phyloP scores from a whole-genome alignment of 2,329 filamentous ascomycete species.

The Aotearoamyces nothofagi region DNA sequence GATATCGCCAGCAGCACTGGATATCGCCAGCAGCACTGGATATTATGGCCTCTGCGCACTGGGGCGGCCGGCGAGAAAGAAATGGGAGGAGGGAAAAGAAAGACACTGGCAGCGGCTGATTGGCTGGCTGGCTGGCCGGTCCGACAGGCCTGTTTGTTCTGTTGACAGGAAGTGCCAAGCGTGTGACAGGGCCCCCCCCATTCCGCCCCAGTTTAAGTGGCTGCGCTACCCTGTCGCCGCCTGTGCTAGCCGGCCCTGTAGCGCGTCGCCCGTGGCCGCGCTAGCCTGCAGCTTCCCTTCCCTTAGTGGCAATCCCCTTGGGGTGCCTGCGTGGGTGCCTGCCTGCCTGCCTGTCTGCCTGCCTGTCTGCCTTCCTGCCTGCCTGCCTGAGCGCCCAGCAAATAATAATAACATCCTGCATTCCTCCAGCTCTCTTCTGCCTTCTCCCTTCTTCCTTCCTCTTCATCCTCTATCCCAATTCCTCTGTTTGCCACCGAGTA shows the following conservation, averaged over 20 bases:
- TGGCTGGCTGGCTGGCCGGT: not conserved
- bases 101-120: not conserved
- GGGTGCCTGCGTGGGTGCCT: not conserved
- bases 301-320: not conserved
- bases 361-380: not conserved
- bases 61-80: no score
- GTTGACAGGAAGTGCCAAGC: not conserved
- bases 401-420: not conserved
- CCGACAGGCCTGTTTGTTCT: not conserved
- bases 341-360: not conserved
- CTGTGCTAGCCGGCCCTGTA: not conserved
- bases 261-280: not conserved
- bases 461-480: not conserved
- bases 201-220: not conserved
- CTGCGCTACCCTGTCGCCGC: not conserved
- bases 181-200: not conserved
- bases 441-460: conserved; percentile 5
- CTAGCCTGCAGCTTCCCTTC: not conserved
- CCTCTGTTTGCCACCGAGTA: not conserved
- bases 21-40: no score
- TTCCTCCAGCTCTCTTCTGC: conserved; percentile 6
- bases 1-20: no score
- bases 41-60: no score
- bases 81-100: no score
- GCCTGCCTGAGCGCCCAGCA: not conserved